These are phyloP conservation scores for Botrytis cinerea DNA, from an alignment of 2,329 filamentous ascomycete genomes.

Conservation along the genomic window DNA sequence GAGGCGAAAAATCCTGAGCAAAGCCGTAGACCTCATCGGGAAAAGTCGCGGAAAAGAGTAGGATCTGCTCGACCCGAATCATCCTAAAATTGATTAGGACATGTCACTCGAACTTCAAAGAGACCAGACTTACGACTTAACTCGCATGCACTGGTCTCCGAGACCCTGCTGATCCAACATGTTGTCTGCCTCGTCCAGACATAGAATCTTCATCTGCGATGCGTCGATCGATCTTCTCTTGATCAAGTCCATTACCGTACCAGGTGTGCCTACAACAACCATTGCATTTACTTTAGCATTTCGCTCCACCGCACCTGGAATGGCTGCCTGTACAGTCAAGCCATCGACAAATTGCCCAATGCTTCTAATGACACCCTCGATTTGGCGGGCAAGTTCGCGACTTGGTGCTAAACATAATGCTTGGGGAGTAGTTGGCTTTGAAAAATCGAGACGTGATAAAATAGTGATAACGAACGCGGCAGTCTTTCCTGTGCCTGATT, in stretches of 20 bases:
- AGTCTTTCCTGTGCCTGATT: slow-evolving; percentile 97
- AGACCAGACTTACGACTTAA: slow-evolving; percentile 68
- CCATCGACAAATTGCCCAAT: slow-evolving; percentile 84
- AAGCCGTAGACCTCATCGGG: slow-evolving; percentile 84
- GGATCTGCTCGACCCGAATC: slow-evolving; percentile 75
- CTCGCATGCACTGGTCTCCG: slow-evolving; percentile 89
- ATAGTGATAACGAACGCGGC: slow-evolving; percentile 94
- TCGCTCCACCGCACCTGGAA: slow-evolving; percentile 74
- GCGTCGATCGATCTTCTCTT: slow-evolving; percentile 73
- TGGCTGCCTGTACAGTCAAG: slow-evolving; percentile 75
- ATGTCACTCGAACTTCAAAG: background rate
- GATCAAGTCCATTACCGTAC: slow-evolving; percentile 87
- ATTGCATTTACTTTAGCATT: slow-evolving; percentile 71
- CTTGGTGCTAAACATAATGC: slow-evolving; percentile 88
- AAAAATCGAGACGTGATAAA: slow-evolving; percentile 80
- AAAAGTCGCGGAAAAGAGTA: slow-evolving; percentile 97
- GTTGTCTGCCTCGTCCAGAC: slow-evolving; percentile 96
- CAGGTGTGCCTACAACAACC: slow-evolving; percentile 89
- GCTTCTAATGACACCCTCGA: slow-evolving; percentile 76
- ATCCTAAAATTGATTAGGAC: slow-evolving; percentile 52
- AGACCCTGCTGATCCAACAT: slow-evolving; percentile 97
- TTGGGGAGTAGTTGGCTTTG: slow-evolving; percentile 67
- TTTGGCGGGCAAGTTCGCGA: slow-evolving; percentile 92
- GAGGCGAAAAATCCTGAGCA: slow-evolving; percentile 80
- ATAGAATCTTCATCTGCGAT: slow-evolving; percentile 74